These are phyloP conservation scores for Leishmania tarentolae DNA, from an alignment of 208 protist species.

Conservation along the genomic window DNA sequence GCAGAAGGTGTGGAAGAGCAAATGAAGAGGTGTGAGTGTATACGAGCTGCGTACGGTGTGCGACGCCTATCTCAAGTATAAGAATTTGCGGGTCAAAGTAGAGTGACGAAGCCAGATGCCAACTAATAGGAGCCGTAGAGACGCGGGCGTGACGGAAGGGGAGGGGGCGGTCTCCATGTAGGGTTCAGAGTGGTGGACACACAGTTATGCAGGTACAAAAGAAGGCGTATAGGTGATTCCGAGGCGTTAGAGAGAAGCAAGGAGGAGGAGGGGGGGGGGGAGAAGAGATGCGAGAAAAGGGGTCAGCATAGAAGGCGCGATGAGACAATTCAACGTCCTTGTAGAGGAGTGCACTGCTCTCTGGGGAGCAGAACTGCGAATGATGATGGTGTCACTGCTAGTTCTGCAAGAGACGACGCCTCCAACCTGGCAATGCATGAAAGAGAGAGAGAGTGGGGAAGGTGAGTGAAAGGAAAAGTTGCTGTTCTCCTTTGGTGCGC, in stretches of 20 bases:
- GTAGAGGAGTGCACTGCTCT: neutral
- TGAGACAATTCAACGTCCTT: neutral
- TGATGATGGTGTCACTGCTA: neutral
- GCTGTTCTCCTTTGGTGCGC: neutral
- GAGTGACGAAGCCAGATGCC: neutral
- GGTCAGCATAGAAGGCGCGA: neutral
- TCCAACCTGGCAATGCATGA: neutral
- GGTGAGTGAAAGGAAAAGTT: neutral
- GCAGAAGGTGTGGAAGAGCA: too few relatives aligned
- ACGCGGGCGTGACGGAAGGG: neutral
- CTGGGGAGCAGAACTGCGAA: neutral
- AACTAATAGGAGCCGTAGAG: neutral
- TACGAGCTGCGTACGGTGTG: too few relatives aligned
- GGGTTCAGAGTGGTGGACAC: neutral
- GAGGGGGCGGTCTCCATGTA: neutral
- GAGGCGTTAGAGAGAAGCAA: neutral
- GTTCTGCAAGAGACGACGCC: neutral
- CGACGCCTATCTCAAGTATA: too few relatives aligned
- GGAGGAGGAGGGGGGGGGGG: neutral
- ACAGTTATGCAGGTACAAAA: neutral
- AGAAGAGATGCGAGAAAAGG: neutral
- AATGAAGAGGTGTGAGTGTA: too few relatives aligned
- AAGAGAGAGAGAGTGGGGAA: neutral
- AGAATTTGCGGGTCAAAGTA: neutral
- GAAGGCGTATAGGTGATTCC: neutral